Percentiles rank a stretch among this genome's conserved stretches.
Conservation (phyloP, 805 yeast genomes). For the Hanseniaspora jakobsenii region DNA sequence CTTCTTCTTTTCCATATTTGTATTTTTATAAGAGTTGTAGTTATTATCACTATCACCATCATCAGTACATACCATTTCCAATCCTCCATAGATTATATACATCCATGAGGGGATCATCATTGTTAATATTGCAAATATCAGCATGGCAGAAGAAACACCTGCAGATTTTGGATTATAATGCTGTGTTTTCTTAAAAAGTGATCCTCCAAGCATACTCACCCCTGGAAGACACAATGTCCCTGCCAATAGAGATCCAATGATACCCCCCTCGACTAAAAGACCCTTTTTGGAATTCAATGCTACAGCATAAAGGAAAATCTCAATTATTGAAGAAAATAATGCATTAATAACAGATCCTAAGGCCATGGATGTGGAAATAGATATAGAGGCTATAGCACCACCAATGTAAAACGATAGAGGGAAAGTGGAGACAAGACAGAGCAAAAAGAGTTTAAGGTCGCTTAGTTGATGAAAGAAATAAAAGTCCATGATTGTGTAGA, state of each 20-base stretch:
- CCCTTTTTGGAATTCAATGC: slow-evolving; percentile 81
- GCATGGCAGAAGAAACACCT: slow-evolving; percentile 93
- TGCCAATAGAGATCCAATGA: slow-evolving; percentile 86
- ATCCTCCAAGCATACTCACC: slow-evolving; percentile 95
- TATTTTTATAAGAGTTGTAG: too few species aligned
- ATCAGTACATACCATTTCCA: slow-evolving; percentile 55
- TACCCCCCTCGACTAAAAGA: slow-evolving; percentile 83
- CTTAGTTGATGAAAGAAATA: slow-evolving; percentile 30
- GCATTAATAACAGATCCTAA: slow-evolving; percentile 97
- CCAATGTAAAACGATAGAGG: slow-evolving; percentile 96
- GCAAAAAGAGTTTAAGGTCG: slow-evolving; percentile 49
- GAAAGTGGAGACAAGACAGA: slow-evolving; percentile 72
- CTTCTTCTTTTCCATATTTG: slow-evolving; percentile 16
- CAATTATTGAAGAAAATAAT: slow-evolving; percentile 90
- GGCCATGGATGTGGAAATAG: slow-evolving; percentile 98
- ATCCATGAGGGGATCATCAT: slow-evolving; percentile 88
- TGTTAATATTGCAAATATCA: slow-evolving; percentile 76
- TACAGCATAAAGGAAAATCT: slow-evolving; percentile 81
- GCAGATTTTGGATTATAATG: slow-evolving; percentile 92
- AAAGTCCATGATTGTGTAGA: slow-evolving; percentile 72
- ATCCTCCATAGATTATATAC: slow-evolving; percentile 80
- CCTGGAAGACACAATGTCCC: slow-evolving; percentile 90
- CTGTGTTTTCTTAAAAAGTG: slow-evolving; percentile 81
- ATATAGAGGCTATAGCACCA: slow-evolving; percentile 97
- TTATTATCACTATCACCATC: too few species aligned